Percentiles rank a stretch among this genome's conserved stretches.
phyloP scores from a whole-genome alignment of 805 yeast genomes.

The Nakazawaea laoshanensis region DNA sequence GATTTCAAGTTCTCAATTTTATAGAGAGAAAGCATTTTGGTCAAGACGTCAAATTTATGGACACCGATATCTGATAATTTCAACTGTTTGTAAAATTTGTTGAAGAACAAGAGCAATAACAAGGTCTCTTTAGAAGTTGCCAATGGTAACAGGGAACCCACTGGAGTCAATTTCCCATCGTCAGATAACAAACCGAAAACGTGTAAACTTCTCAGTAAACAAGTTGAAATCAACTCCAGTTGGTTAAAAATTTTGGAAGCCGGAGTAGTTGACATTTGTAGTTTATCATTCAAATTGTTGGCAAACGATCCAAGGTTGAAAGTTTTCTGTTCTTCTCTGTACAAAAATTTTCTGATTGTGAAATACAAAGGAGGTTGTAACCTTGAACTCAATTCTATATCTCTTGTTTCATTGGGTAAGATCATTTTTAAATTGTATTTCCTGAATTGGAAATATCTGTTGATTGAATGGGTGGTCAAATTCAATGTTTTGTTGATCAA shows the following conservation, averaged over 20 bases:
- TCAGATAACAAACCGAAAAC: constrained; percentile 40
- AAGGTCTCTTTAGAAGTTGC: constrained; percentile 34
- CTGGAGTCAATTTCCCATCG: constrained; percentile 33
- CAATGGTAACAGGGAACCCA: constrained; percentile 41
- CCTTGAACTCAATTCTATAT: constrained; percentile 34
- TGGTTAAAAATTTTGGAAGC: constrained; percentile 28
- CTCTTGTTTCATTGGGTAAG: constrained; percentile 16
- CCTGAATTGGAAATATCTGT: constrained; percentile 80
- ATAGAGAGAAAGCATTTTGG: constrained; percentile 38
- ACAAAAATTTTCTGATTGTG: constrained; percentile 25
- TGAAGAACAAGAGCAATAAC: constrained; percentile 36
- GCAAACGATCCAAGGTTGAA: constrained; percentile 23
- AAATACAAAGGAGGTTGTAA: constrained; percentile 44
- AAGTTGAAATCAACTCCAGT: constrained; percentile 36
- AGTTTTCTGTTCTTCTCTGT: constrained; percentile 16
- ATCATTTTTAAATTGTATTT: constrained; percentile 40
- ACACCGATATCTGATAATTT: constrained; percentile 32
- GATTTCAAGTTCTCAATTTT: constrained; percentile 39
- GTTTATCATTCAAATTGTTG: constrained; percentile 21
- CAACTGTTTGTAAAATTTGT: constrained; percentile 25
- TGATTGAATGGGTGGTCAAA: constrained; percentile 60
- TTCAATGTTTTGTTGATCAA: constrained; percentile 57
- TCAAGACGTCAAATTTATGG: constrained; percentile 30
- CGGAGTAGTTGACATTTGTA: constrained; percentile 16
- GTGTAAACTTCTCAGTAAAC: constrained; percentile 43